These are phyloP conservation scores for Fusarium sp. DNA, from an alignment of 2,329 filamentous ascomycete species.

Conservation along the genomic window DNA sequence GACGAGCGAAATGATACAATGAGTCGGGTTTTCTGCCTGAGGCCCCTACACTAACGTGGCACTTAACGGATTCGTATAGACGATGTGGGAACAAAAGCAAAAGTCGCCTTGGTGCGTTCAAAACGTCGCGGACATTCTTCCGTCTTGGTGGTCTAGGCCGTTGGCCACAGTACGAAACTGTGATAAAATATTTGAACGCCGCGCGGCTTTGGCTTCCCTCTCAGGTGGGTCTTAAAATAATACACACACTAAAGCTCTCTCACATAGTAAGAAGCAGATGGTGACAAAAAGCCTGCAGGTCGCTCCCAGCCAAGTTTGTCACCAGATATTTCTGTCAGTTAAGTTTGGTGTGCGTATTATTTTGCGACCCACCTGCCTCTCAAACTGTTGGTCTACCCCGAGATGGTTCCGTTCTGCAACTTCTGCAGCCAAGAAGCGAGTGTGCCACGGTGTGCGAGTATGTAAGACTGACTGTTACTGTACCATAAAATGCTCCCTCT, in stretches of 20 bases:
- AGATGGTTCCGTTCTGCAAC: conserved; percentile 30
- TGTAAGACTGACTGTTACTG: not conserved
- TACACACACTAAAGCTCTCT: too few species aligned
- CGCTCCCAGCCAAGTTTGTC: too few species aligned
- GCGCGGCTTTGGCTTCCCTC: conserved; percentile 28
- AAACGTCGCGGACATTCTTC: conserved; percentile 36
- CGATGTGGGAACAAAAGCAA: conserved; percentile 32
- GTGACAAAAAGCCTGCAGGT: too few species aligned
- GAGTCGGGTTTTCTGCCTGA: conserved; percentile 27
- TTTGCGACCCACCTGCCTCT: too few species aligned
- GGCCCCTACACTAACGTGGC: conserved; percentile 29
- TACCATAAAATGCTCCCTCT: too few species aligned
- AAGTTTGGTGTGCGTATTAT: too few species aligned
- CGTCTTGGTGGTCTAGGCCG: conserved; percentile 22
- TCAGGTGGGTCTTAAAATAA: too few species aligned
- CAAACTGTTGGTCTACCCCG: conserved; percentile 19
- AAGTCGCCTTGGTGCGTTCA: conserved; percentile 23
- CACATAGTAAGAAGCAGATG: too few species aligned
- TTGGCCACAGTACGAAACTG: conserved; percentile 41
- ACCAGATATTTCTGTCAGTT: too few species aligned
- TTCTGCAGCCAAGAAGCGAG: conserved; percentile 26
- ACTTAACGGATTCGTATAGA: conserved; percentile 24
- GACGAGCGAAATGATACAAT: not conserved
- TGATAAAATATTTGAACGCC: conserved; percentile 25
- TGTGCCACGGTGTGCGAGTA: not conserved